phyloP scores from a whole-genome alignment of 2,329 filamentous ascomycete genomes.

The Diplodia scrobiculata region DNA sequence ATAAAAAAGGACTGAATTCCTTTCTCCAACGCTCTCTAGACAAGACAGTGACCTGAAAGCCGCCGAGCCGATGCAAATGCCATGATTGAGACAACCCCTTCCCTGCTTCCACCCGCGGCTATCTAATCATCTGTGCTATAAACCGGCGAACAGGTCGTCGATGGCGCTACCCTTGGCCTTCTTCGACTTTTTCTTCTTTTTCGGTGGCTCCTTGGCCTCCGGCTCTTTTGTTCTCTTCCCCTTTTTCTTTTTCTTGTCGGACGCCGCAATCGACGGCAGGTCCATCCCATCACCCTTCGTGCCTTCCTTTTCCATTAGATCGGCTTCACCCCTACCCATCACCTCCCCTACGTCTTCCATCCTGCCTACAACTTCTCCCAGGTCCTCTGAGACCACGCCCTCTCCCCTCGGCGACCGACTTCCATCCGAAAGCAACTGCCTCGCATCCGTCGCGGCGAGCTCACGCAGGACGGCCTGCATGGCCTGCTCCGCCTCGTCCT shows the following conservation, averaged over 20 bases:
- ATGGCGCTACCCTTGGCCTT: slow-evolving; percentile 20
- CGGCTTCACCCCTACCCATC: not conserved
- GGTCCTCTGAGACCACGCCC: not conserved
- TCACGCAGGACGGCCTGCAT: slow-evolving; percentile 46
- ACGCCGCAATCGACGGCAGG: not conserved
- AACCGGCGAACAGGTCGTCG: slow-evolving; percentile 26
- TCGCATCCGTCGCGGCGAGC: slow-evolving; percentile 18
- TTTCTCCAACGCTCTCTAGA: too few relatives aligned
- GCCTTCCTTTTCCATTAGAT: not conserved
- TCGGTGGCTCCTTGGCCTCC: slow-evolving; percentile 2
- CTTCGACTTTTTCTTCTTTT: slow-evolving; percentile 28
- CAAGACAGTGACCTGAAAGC: too few relatives aligned
- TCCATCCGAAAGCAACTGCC: not conserved
- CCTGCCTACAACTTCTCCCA: not conserved
- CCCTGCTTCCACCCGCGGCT: too few relatives aligned
- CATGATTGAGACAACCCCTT: too few relatives aligned
- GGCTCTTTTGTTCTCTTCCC: slow-evolving; percentile 3
- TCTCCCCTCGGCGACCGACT: too few relatives aligned
- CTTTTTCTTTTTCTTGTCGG: slow-evolving; percentile 7
- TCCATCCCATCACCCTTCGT: not conserved
- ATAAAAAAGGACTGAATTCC: too few relatives aligned
- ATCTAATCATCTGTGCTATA: not conserved
- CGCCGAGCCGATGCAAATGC: too few relatives aligned
- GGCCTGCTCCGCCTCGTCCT: slow-evolving; percentile 48
- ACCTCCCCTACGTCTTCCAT: not conserved